Conservation (phyloP, 805 yeast genomes). For the Wickerhamiella kurtzmanii region DNA sequence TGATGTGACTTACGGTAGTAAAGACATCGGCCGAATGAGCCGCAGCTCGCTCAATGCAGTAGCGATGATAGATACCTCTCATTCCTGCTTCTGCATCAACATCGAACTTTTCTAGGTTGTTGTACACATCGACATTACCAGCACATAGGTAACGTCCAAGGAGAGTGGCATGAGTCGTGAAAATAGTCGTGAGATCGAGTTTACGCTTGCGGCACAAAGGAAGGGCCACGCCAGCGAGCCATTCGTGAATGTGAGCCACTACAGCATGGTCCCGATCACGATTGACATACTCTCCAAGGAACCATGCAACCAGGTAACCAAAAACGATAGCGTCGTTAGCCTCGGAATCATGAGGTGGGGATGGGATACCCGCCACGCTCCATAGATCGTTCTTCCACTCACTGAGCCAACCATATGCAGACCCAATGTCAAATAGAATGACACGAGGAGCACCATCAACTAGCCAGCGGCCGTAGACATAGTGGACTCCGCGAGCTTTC, state of each 20-base stretch:
- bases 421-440: conserved; percentile 68
- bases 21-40: conserved; percentile 93
- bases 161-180: conserved; percentile 94
- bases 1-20: conserved; percentile 92
- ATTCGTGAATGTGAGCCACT: conserved; percentile 89
- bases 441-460: conserved; percentile 97
- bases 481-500: conserved; percentile 67
- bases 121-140: conserved; percentile 90
- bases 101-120: conserved; percentile 75
- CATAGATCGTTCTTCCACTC: conserved; percentile 95
- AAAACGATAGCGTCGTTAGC: conserved; percentile 84
- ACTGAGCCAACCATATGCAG: conserved; percentile 54
- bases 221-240: conserved; percentile 94
- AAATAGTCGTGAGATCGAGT: conserved; percentile 86
- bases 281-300: conserved; percentile 81
- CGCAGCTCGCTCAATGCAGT: conserved; percentile 92
- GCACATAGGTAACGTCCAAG: conserved; percentile 93
- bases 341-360: conserved; percentile 79
- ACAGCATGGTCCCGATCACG: conserved; percentile 79
- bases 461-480: conserved; percentile 89
- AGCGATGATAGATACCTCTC: conserved; percentile 92
- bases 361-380: conserved; percentile 83
- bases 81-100: conserved; percentile 98
- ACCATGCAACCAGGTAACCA: conserved; percentile 95
- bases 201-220: conserved; percentile 85